Evolutionary conservation across 441 rosid genomes (phyloP), one percentile per base, ranked within the genome.

Genomic region (Daphne laureola): DNA sequence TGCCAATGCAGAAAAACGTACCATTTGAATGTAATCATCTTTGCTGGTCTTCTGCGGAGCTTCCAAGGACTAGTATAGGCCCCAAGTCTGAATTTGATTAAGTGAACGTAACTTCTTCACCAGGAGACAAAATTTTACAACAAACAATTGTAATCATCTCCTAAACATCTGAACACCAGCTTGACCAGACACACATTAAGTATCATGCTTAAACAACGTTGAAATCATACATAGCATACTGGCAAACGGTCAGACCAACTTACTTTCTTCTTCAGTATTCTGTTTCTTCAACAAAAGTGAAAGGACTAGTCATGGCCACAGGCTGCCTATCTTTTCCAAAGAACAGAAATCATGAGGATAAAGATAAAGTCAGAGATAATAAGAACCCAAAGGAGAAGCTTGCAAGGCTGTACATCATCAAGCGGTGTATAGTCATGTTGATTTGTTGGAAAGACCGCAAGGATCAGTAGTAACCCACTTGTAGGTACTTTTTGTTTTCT

Each of bases 401-500:
- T 45, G 61, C 66, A 16, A 77, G 70, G 64, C 57, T 77, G 45
- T 73, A 68, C 61, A 70, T 71, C 27, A 60, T 71, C 59, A 66
- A 53, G 57, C 73, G 62, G 3, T 71, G 77, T 43, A 73, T 71
- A 55, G 6, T 64, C 65, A 68, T 64, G 77, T 64, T 72, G 63
- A 21, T 70, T 60, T 72, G 71, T 68, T 62, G 86, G 82, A 58
- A 59, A 57, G 71, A 73, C 40, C 43, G 35, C 4, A 15, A 63
- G 61, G 78, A 67, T 18, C 14, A 73, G 54, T 65, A 48, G 13
- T 21, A 52, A 31, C 9, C 38, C 38, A 31, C 9, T 31, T 31
- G 2, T 31, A 21, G 25, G 25, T 31, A 31, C 11, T 31, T 31
- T 31, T 31, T 6, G 35, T 12, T 46, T 49, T 52, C 27, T 38